A percentile compares a stretch with the other conserved stretches of the same genome.
These are phyloP conservation scores for Leccinellum rugosiceps DNA, from an alignment of 768 basidiomycete genomes.

Conservation along the genomic window DNA sequence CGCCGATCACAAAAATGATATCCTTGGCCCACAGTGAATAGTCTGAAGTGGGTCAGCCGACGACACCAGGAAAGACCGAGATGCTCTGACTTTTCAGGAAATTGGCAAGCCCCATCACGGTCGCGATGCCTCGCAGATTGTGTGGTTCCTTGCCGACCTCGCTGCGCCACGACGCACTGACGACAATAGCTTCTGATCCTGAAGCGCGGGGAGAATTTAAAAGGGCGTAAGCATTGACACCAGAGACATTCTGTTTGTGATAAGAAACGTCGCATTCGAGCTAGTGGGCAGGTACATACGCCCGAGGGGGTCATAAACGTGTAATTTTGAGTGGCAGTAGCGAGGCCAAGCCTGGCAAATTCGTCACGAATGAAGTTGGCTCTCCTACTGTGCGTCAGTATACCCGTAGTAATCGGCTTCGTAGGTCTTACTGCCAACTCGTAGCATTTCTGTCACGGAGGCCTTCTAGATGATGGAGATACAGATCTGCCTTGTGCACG, in stretches of 20 bases:
- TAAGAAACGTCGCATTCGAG: not conserved
- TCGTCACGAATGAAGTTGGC: constrained; percentile 58
- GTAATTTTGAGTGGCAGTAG: constrained; percentile 68
- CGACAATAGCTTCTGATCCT: constrained; percentile 89
- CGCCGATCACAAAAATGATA: constrained; percentile 84
- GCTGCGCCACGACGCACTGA: constrained; percentile 90
- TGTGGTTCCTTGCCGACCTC: constrained; percentile 51
- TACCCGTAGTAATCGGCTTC: not conserved
- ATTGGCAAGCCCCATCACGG: constrained; percentile 77
- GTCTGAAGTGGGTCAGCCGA: constrained; percentile 39
- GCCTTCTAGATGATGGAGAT: constrained; percentile 65
- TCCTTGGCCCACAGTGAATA: constrained; percentile 96
- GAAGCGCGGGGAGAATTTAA: constrained; percentile 83
- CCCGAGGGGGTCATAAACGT: constrained; percentile 47
- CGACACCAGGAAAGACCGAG: not conserved
- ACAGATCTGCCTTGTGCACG: constrained; percentile 82
- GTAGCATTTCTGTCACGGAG: constrained; percentile 62
- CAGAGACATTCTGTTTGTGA: constrained; percentile 46
- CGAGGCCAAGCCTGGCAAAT: constrained; percentile 73
- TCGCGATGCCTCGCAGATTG: constrained; percentile 85
- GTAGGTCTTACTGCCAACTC: constrained; percentile 62
- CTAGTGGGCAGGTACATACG: constrained; percentile 33
- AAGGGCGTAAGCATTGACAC: constrained; percentile 81
- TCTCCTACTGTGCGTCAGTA: constrained; percentile 44
- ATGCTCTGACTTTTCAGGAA: constrained; percentile 71